phyloP scores from a whole-genome alignment of 345 rosid genomes.

The Capsella bursapastoris region DNA sequence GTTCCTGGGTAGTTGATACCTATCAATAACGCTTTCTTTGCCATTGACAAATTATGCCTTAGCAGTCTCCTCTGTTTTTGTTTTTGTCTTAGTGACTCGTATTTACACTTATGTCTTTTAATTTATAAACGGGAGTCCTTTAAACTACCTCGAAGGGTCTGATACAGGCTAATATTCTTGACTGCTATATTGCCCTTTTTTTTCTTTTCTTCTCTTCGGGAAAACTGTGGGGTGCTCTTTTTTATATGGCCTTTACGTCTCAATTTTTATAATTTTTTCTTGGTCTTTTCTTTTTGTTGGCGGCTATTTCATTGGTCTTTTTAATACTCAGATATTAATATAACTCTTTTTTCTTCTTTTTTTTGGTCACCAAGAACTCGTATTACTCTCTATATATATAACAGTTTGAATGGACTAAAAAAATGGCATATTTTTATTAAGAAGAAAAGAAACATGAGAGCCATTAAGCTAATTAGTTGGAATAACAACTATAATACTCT shows the following conservation, averaged over 20 bases:
- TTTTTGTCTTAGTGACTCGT: background rate
- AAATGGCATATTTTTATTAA: background rate
- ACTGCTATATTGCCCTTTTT: too few species aligned
- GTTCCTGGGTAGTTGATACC: slow-evolving; percentile 89
- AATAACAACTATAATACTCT: background rate
- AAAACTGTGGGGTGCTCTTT: too few species aligned
- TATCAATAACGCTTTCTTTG: slow-evolving; percentile 72
- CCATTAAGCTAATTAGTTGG: slow-evolving; percentile 10
- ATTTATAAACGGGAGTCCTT: too few species aligned
- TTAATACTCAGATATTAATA: background rate
- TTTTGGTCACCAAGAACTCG: too few species aligned
- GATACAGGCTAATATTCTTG: too few species aligned
- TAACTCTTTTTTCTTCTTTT: too few species aligned
- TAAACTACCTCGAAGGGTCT: too few species aligned
- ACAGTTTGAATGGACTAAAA: background rate
- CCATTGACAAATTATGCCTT: slow-evolving; percentile 44
- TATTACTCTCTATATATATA: background rate
- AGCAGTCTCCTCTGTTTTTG: background rate
- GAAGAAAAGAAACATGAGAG: background rate
- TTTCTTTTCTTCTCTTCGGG: too few species aligned
- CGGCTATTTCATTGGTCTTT: slow-evolving; percentile 1
- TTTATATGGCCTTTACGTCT: too few species aligned
- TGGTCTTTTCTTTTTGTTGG: background rate
- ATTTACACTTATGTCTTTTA: background rate
- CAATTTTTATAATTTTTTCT: too few species aligned